Evolutionary conservation across 2,329 filamentous ascomycete species (phyloP), one percentile per base, ranked within the genome.

Genomic region (Tolypocladium paradoxum): DNA sequence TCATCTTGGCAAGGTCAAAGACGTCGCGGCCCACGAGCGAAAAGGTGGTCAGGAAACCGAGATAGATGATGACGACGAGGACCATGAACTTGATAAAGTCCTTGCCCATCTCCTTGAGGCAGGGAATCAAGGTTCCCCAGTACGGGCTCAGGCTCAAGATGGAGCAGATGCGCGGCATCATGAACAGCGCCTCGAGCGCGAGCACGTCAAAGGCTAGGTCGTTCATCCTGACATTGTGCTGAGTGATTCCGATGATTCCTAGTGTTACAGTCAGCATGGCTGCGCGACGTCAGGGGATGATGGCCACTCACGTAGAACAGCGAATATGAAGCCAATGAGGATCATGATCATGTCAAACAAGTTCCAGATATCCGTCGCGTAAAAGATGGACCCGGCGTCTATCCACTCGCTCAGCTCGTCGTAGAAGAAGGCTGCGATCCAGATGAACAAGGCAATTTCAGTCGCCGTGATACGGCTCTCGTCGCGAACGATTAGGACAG

Each of bases 41-140:
- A 61, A 92, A 92, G 0, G 90, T 96, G 0, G 91, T 95, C 35
- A 96, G 72, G 68, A 96, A 96, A 48, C 90, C 89, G 48, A 93
- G 72, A 65, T 95, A 96, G 51, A 95, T 73, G 52, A 95, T 86
- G 48, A 89, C 73, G 45, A 95, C 87, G 29, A 92, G 77, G 1
- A 88, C 86, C 70, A 83, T 79, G 65, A 93, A 95, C 63, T 91
- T 91, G 67, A 91, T 69, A 65, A 96, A 96, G 65, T 95, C 90
- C 68, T 91, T 92, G 38, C 87, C 87, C 91, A 96, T 96, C 66
- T 92, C 89, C 66, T 93, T 93, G 50, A 96, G 76, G 58, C 91
- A 95, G 0, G 90, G 91, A 55, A 96, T 91, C 49, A 93, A 69
- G 1, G 87, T 93, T 43, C 89, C 91, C 78, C 93, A 96, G 66